Percentiles rank a stretch among this genome's conserved stretches.
These are phyloP conservation scores for Cystobasidium pallidum DNA, from an alignment of 1,284 basidiomycete genomes.

Conservation along the genomic window DNA sequence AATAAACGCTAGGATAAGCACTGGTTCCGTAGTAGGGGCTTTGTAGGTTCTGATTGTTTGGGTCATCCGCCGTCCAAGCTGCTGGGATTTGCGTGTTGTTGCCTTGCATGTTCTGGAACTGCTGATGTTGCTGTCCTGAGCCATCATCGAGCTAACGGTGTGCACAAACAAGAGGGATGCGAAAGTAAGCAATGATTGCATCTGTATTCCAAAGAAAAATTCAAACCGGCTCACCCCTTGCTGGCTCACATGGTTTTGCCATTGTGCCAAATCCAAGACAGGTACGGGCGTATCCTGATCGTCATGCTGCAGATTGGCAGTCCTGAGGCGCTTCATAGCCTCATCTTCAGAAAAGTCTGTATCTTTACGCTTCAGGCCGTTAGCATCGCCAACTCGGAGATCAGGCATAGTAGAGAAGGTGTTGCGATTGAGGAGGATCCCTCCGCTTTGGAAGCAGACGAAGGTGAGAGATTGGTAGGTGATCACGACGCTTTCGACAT, in stretches of 20 bases:
- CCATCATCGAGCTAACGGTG: background rate
- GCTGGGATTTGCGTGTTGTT: constrained; percentile 18
- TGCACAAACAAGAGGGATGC: background rate
- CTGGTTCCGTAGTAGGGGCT: constrained; percentile 23
- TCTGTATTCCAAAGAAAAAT: background rate
- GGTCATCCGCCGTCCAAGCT: constrained; percentile 7
- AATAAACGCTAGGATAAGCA: constrained; percentile 38
- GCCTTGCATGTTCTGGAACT: constrained; percentile 15
- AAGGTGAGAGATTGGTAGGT: constrained; percentile 51
- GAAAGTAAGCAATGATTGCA: background rate
- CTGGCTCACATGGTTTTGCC: constrained; percentile 10
- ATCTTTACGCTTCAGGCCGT: constrained; percentile 8
- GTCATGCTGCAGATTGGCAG: constrained; percentile 27
- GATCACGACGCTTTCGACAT: constrained; percentile 53
- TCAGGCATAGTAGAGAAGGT: constrained; percentile 22
- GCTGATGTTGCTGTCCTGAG: constrained; percentile 30
- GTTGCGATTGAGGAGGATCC: constrained; percentile 46
- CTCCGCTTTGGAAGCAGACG: constrained; percentile 52
- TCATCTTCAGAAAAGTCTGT: constrained; percentile 24
- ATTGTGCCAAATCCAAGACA: constrained; percentile 10
- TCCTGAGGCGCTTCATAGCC: constrained; percentile 30
- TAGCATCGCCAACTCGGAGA: constrained; percentile 2
- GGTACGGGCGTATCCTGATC: constrained; percentile 24
- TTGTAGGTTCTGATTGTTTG: constrained; percentile 29
- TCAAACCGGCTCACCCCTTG: constrained; percentile 6